Base-by-base conservation (phyloP, 2,329 filamentous ascomycete genomes). In the Botrytis pseudocinerea region DNA sequence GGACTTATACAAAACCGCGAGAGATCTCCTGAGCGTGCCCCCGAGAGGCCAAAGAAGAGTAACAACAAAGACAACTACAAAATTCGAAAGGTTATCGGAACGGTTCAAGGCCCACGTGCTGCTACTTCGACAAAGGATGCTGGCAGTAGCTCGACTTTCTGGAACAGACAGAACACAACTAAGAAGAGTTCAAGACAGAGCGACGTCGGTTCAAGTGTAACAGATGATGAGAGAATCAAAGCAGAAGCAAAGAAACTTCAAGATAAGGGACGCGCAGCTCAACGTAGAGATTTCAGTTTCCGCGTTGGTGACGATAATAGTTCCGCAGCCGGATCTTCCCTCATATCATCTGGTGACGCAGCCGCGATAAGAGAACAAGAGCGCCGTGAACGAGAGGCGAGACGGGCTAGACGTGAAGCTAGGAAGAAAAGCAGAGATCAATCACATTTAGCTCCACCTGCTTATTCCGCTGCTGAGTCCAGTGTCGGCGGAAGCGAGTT, bases 1-100 rank as follows among this genome's bases (percentile, higher is more conserved):
- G 87, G 92, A 76, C 85, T 92, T 57, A 86, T 91, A 71, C 83
- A 83, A 72, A 85, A 90, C 82, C 84, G 86, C 78, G 85, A 91
- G 82, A 82, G 82, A 79, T 88, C 86, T 76, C 88, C 87, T 1
- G 88, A 87, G 71, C 85, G 78, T 81, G 89, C 85, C 74, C 87
- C 87, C 0, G 84, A 83, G 2, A 80, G 78, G 46, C 42, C 65
- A 40, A 73, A 71, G 64, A 80, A 79, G 70, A 76, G 79, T 57
- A 72, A 74, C 28, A 77, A 76, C 12, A 71, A 71, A 57, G 77
- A 80, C 42, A 75, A 73, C 8, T 76, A 78, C 51, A 77, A 77
- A 5, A 81, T 81, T 68, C 76, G 80, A 14, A 80, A 80, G 70
- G 80, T 80, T 4, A 76, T 78, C 32, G 75, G 70, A 35, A 71